Evolutionary conservation across 805 yeast genomes (phyloP), one percentile per base, ranked within the genome.

Genomic region (Maudiozyma turicensis): DNA sequence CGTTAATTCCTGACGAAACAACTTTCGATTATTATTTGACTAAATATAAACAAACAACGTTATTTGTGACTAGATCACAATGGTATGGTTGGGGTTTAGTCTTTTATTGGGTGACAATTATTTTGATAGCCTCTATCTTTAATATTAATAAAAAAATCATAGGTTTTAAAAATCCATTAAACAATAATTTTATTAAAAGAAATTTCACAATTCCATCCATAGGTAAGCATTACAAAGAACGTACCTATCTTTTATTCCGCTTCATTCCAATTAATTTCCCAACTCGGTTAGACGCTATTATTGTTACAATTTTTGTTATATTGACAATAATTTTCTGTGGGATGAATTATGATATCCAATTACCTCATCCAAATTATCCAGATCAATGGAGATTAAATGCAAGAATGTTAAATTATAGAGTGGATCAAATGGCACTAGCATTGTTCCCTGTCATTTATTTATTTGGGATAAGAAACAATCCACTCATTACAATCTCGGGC

Each of bases 391-490:
- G 47, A 49, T 66, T 63, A 48, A 57, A 65, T 13, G 44, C 65
- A 48, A 72, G 65, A 43, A 50, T 71, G 48, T 65, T 81, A 14
- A 80, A 77, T 40, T 82, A 78, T 60, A 71, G 86, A 63, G 66
- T 77, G 6, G 83, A 76, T 44, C 48, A 78, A 15, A 65, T 77
- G 63, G 64, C 76, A 2, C 63, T 77, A 38, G 77, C 76, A 47
- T 50, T 80, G 45, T 71, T 81, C 50, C 91, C 93, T 0, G 60
- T 75, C 6, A 61, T 80, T 14, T 75, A 78, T 51, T 65, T 84
- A 49, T 82, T 85, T 63, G 86, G 87, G 5, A 83, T 84, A 32
- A 71, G 93, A 57, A 86, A 86, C 63, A 86, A 84, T 58, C 78
- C 86, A 20, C 69, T 86, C 58, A 74, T 77, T 52, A 69, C 67